Conservation (phyloP, 305 asterid species). For the Fraxinus paxiana region DNA sequence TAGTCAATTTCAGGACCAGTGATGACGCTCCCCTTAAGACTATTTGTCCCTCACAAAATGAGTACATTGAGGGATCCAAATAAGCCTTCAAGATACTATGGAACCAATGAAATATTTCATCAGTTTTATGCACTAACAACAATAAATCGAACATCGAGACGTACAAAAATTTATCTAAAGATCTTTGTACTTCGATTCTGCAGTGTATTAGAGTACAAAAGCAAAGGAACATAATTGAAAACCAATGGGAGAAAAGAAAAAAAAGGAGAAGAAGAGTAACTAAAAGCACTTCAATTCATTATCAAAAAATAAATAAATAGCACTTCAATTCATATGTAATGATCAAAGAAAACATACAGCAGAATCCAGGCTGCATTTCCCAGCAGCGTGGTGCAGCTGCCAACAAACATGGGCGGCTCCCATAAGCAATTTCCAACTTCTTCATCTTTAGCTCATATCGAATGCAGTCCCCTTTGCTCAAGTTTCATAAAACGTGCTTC, state of each 20-base stretch:
- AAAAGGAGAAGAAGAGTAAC: no score
- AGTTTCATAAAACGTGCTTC: not conserved
- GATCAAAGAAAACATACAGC: not conserved
- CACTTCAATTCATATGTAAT: not conserved
- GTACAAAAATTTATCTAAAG: not conserved
- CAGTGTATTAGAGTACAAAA: not conserved
- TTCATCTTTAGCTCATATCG: not conserved
- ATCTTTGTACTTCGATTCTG: not conserved
- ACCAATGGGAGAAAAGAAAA: no score
- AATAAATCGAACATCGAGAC: not conserved
- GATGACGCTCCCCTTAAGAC: not conserved
- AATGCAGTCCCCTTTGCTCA: not conserved
- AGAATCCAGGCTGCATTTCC: not conserved
- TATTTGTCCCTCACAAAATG: not conserved
- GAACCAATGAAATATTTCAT: not conserved
- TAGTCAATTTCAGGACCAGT: not conserved
- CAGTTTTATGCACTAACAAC: not conserved
- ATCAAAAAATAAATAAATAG: no score
- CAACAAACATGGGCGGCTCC: not conserved
- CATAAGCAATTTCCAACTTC: not conserved
- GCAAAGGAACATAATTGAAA: not conserved
- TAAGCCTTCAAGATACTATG: not conserved
- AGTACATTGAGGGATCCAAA: not conserved
- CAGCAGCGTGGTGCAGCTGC: not conserved
- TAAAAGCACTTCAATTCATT: no score